Conservation (phyloP, 2,329 filamentous ascomycete species). For the Botrytis porri region DNA sequence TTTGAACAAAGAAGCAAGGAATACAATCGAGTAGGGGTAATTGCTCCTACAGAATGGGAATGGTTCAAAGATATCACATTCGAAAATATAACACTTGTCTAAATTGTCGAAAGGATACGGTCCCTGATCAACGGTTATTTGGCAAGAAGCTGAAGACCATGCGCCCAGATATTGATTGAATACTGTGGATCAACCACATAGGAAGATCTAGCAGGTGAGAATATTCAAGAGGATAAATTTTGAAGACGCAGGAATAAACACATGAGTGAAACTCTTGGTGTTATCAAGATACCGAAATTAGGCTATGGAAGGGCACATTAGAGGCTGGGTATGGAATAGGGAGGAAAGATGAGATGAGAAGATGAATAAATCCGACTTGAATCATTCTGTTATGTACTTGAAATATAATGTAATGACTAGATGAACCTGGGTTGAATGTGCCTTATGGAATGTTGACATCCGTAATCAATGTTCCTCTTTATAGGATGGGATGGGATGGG, state of each 20-base stretch:
- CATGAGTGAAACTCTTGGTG: not conserved
- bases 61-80: slow-evolving; percentile 12
- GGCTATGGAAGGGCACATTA: not conserved
- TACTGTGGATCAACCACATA: not conserved
- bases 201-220: not conserved
- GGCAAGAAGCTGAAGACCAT: not conserved
- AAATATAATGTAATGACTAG: not conserved
- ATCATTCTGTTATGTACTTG: too few species aligned
- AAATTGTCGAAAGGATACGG: not conserved
- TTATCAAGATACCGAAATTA: not conserved
- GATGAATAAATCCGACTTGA: not conserved
- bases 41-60: slow-evolving; percentile 16
- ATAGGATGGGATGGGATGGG: not conserved
- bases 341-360: not conserved
- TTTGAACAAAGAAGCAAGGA: slow-evolving; percentile 3
- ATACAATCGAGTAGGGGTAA: slow-evolving; percentile 6
- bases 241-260: not conserved
- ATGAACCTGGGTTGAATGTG: not conserved
- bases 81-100: slow-evolving; percentile 8
- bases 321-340: not conserved
- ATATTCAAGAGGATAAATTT: not conserved
- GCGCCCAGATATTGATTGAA: not conserved
- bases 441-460: not conserved
- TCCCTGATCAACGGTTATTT: not conserved
- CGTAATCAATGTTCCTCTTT: not conserved